Conservation (phyloP, 108 stramenopile genomes). For the Schizochytrium sp. region DNA sequence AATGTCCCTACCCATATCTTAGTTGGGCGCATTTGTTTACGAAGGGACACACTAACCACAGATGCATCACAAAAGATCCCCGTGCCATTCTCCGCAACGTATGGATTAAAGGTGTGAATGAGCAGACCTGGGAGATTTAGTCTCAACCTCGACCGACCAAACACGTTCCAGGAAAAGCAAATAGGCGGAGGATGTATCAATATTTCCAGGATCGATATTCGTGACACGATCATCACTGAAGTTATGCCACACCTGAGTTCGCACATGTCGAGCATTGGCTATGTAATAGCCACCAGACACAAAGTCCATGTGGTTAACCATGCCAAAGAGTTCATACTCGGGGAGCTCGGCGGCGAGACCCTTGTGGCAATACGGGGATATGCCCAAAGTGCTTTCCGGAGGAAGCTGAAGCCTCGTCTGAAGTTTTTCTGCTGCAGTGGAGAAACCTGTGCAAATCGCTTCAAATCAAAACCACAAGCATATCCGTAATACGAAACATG, state of each 20-base stretch:
- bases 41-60: too few relatives aligned
- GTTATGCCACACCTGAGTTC: slow-evolving; percentile 52
- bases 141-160: not conserved
- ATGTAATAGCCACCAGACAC: slow-evolving; percentile 66
- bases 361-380: not conserved
- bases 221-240: slow-evolving; percentile 63
- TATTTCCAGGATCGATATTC: not conserved
- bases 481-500: too few relatives aligned
- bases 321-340: slow-evolving; percentile 47
- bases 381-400: slow-evolving; percentile 27
- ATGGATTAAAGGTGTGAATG: not conserved
- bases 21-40: too few relatives aligned
- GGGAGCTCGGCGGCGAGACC: not conserved
- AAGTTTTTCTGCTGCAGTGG: slow-evolving; percentile 40
- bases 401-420: slow-evolving; percentile 48
- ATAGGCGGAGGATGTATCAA: slow-evolving; percentile 47
- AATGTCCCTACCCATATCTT: too few relatives aligned
- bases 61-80: too few relatives aligned
- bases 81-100: too few relatives aligned
- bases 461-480: slow-evolving; percentile 7
- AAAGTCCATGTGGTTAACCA: slow-evolving; percentile 63
- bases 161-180: slow-evolving; percentile 56
- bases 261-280: slow-evolving; percentile 18
- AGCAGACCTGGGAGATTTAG: not conserved
- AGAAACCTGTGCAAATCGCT: slow-evolving; percentile 62